These are phyloP conservation scores for Chrysanthemum seticuspe DNA, from an alignment of 129 eudicot species.

Conservation along the genomic window DNA sequence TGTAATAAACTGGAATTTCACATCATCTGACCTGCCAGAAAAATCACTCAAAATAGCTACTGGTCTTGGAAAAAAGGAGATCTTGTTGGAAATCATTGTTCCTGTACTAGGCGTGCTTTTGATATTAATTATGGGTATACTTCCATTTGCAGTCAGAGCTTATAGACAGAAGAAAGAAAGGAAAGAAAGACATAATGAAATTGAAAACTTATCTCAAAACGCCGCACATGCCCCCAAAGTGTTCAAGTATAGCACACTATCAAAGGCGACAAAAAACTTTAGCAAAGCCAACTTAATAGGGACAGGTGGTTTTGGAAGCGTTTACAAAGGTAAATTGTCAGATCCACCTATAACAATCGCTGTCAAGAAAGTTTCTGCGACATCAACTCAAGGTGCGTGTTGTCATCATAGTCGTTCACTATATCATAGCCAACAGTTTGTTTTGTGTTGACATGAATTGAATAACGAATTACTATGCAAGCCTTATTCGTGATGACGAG, in stretches of 20 bases:
- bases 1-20: slow-evolving; percentile 56
- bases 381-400: slow-evolving; percentile 58
- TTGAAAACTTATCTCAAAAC: slow-evolving; percentile 44
- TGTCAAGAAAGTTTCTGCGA: slow-evolving; percentile 62
- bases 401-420: neutral
- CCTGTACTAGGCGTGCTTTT: slow-evolving; percentile 31
- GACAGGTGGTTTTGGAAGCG: slow-evolving; percentile 76
- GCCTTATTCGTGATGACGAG: too few species aligned
- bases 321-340: slow-evolving; percentile 49
- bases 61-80: slow-evolving; percentile 15
- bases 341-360: slow-evolving; percentile 44
- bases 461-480: too few species aligned
- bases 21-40: slow-evolving; percentile 38
- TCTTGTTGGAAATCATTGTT: slow-evolving; percentile 30
- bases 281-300: slow-evolving; percentile 60
- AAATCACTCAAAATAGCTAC: slow-evolving; percentile 29
- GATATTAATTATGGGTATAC: slow-evolving; percentile 16
- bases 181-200: slow-evolving; percentile 33
- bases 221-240: slow-evolving; percentile 59
- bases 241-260: slow-evolving; percentile 49
- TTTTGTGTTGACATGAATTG: too few species aligned
- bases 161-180: slow-evolving; percentile 36
- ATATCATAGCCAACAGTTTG: too few species aligned
- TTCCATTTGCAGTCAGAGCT: slow-evolving; percentile 27
- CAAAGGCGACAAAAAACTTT: slow-evolving; percentile 55